Conservation (phyloP, 768 basidiomycete species). For the Candolleomyces aberdarensis region DNA sequence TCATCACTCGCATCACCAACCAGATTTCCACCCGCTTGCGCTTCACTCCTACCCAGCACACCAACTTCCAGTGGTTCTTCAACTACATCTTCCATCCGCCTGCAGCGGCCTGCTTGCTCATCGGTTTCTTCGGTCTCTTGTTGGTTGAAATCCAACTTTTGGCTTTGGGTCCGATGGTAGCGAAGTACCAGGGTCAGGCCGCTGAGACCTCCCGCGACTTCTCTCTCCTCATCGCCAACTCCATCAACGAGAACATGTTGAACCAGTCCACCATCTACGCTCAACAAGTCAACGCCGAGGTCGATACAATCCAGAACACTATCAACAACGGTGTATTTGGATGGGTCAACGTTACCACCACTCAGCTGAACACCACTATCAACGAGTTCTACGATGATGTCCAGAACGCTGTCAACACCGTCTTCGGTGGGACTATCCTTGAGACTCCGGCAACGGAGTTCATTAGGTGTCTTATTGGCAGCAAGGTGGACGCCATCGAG, state of each 20-base stretch:
- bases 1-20: constrained; percentile 65
- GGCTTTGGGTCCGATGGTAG: constrained; percentile 70
- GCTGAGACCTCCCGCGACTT: constrained; percentile 61
- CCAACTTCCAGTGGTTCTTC: constrained; percentile 82
- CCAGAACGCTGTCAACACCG: constrained; percentile 67
- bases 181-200: constrained; percentile 63
- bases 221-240: constrained; percentile 64
- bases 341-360: constrained; percentile 92
- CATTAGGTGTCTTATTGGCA: constrained; percentile 85
- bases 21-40: constrained; percentile 46
- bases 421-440: constrained; percentile 85
- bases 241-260: constrained; percentile 81
- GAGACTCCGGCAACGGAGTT: constrained; percentile 83
- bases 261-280: constrained; percentile 81
- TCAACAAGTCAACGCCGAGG: constrained; percentile 65
- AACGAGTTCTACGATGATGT: constrained; percentile 85
- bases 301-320: constrained; percentile 65
- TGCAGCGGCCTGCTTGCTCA: constrained; percentile 85
- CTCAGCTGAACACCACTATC: constrained; percentile 82
- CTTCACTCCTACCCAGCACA: constrained; percentile 59
- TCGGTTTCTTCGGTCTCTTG: constrained; percentile 88
- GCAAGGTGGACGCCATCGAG: constrained; percentile 85
- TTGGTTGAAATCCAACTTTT: constrained; percentile 85
- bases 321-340: constrained; percentile 90
- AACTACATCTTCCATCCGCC: constrained; percentile 91